Base-by-base conservation (phyloP, 179 eudicot species). In the Spergularia azorica region DNA sequence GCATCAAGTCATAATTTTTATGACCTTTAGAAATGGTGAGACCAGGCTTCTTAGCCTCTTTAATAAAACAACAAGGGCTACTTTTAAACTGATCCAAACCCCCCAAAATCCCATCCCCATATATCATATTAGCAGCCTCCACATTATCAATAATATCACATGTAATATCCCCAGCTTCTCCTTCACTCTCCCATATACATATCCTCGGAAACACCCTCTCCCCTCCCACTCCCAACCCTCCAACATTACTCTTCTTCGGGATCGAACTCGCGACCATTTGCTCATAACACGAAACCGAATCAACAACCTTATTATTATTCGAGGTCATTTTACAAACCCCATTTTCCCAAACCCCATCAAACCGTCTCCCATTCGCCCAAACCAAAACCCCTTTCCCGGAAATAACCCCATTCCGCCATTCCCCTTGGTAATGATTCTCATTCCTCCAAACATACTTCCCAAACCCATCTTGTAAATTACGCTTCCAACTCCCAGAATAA, bases 151-250 rank as follows among this genome's bases (percentile, higher is more conserved):
- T 71, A n/a, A 95, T 95, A 78, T 95, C 99, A 75, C 98, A 95
- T 8, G 99, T 95, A 7, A 95, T 93, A 84, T 95, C 99, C 17
- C 99, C 99, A 0, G 94, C 95, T 70, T 93, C 99, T 0, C 96
- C 98, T 14, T 95, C 96, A 60, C 94, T 89, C 10, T 95, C 99
- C 99, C 98, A 95, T 8, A 95, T 89, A 75, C 98, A 95, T 70
- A 93, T 90, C 83, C 97, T 80, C 0, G 98, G 97, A 9, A 91
- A 83, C 61, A 67, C 51, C 68, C 87, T 85, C 75, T 87, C 96
- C 16, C 79, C 86, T 10, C 64, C 94, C 36, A 82, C 86, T 10
- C 64, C 94, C 36, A 82, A 82, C 12, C 71, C 32, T 26, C 32
- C 78, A 0, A 70, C 82, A 38, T 88, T 76, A 15, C 84, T 75